A percentile compares a stretch with the other conserved stretches of the same genome.
phyloP scores from a whole-genome alignment of 2,329 filamentous ascomycete species.

The Coniella vitis region DNA sequence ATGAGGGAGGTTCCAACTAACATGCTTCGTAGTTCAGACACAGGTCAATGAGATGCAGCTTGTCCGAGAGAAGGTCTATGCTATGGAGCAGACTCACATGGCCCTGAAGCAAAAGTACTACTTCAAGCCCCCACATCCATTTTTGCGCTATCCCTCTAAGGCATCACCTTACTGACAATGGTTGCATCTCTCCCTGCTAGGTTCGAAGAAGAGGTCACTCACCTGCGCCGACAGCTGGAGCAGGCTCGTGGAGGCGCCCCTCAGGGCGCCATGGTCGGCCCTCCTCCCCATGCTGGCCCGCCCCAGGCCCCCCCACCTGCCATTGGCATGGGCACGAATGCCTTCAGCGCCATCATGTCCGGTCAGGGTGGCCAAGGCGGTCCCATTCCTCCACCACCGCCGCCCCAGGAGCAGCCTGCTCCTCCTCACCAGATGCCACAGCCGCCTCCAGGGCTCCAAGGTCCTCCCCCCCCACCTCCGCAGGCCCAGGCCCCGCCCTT shows the following conservation, averaged over 20 bases:
- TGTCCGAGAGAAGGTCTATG: slow-evolving; percentile 86
- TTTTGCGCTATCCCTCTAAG: too few species aligned
- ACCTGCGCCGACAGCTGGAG: slow-evolving; percentile 81
- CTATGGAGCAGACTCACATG: slow-evolving; percentile 84
- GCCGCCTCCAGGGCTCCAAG: slow-evolving; percentile 61
- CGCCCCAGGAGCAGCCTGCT: slow-evolving; percentile 47
- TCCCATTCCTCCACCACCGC: slow-evolving; percentile 71
- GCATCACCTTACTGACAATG: slow-evolving; percentile 8
- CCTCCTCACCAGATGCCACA: slow-evolving; percentile 63
- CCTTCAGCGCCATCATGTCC: slow-evolving; percentile 95
- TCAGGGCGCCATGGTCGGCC: slow-evolving; percentile 55
- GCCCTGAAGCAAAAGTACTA: slow-evolving; percentile 85
- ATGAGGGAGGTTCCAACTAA: slow-evolving; percentile 16
- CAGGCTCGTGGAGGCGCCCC: slow-evolving; percentile 59
- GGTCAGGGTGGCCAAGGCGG: slow-evolving; percentile 77
- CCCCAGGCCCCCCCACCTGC: slow-evolving; percentile 81
- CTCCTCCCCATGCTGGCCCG: slow-evolving; percentile 68
- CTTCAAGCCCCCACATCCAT: neutral
- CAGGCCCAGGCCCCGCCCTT: slow-evolving; percentile 64
- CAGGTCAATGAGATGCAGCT: slow-evolving; percentile 95
- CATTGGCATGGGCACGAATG: slow-evolving; percentile 82
- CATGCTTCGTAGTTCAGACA: slow-evolving; percentile 59
- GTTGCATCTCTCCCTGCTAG: slow-evolving; percentile 36
- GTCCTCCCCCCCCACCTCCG: slow-evolving; percentile 50
- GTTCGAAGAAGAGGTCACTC: slow-evolving; percentile 86